Evolutionary conservation across 495 filamentous ascomycete genomes (phyloP), one percentile per base, ranked within the genome.

Genomic region (Lasiosphaeria miniovina): DNA sequence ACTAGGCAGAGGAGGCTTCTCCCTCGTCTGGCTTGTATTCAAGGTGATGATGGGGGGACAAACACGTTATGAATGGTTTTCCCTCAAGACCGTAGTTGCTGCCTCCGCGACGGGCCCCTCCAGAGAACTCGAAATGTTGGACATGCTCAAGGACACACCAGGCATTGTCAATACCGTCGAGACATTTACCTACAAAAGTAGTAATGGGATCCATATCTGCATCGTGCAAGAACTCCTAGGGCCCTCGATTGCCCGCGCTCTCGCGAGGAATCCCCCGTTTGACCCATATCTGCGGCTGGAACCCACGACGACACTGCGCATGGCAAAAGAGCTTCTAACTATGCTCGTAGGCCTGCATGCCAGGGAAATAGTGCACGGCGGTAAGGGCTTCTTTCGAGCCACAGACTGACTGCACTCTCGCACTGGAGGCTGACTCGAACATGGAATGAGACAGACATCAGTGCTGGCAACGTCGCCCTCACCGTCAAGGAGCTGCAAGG

Each of bases 171-270:
- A 61, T 32, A 52, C 80, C 43, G 60, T 80, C 52, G 71, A 81
- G 64, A 4, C 57, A 12, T 80, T 81, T 54, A 40, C 45, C 41
- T 66, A 74, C 43, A 8, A 72, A 51, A 77, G 77, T 6, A 75
- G 73, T 1, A 80, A 81, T 57, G 75, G 77, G 36, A 66, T 36
- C 12, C 77, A 80, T 57, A 65, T 72, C 65, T 81, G 77, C 61
- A 68, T 80, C 38, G 74, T 80, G 2, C 70, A 77, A 53, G 74
- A 79, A 60, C 55, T 77, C 17, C 66, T 79, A 43, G 79, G 78
- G 4, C 77, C 78, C 3, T 74, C 62, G 0, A 9, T 68, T 31
- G 58, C 60, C 34, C 51, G 60, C 9, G 34, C 58, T 33, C 14
- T 60, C 15, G 6, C 32, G 3, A 62, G 72, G 48, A 69, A 75